Base-by-base conservation (phyloP, 2,329 filamentous ascomycete genomes). In the Penicillium sclerotigenum region DNA sequence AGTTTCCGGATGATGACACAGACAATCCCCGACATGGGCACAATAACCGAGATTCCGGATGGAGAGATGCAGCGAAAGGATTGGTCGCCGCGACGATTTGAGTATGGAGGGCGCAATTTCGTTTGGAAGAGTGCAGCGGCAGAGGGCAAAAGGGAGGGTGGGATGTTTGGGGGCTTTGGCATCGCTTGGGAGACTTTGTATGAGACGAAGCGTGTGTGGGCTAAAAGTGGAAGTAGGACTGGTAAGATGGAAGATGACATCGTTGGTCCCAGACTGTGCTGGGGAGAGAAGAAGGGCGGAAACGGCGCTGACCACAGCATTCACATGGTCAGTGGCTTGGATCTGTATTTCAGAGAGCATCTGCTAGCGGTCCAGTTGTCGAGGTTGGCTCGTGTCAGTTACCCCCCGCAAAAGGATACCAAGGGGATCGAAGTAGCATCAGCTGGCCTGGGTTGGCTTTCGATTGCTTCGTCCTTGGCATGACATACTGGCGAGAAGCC, bases 151-250 rank as follows among this genome's bases (percentile, higher is more conserved):
- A 55, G 52, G 10, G 47, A 58, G 9, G 45, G 57, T 5, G 51
- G 59, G 1, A 18, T 61, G 24, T 57, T 62, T 48, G 53, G 53
- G 33, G 47, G 52, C 9, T 55, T 40, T 6, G 53, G 53, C 3
- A 50, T 61, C 18, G 11, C 38, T 14, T 62, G 60, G 60, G 60
- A 62, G 52, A 49, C 58, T n/a, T 40, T 62, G 4, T 56, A 59
- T 40, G 60, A 62, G 48, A 62, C 59, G 1, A 62, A 59, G 31
- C 53, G 60, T 14, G 60, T 59, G n/a, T 61, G 59, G 60, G 22
- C 56, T 11, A 61, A 62, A 36, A 26, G 29, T 7, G 60, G 59
- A 34, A 61, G 56, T 28, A 42, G 29, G 14, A 57, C 59, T 1
- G 59, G 56, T 2, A 62, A 62, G 56, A 59, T 54, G 42, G 59